phyloP scores from a whole-genome alignment of 2,329 filamentous ascomycete species.

The Tolypocladium tundrense region DNA sequence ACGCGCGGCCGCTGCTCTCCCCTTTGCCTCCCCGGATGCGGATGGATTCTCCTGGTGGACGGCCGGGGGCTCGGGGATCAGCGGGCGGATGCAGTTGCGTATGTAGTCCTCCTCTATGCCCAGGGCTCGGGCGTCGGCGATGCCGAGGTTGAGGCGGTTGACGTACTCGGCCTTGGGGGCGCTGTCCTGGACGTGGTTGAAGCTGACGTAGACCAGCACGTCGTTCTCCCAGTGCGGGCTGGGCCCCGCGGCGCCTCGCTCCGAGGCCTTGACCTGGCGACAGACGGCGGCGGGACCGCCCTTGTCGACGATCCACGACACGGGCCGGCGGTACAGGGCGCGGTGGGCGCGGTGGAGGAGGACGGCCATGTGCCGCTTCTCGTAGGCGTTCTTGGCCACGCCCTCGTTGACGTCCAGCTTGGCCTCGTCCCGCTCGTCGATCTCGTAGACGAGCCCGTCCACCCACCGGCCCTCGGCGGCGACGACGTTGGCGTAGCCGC shows the following conservation, averaged over 20 bases:
- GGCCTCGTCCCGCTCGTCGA: slow-evolving; percentile 25
- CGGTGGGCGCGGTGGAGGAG: slow-evolving; percentile 20
- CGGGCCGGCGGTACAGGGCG: slow-evolving; percentile 24
- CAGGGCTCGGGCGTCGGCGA: slow-evolving; percentile 23
- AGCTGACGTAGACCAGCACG: slow-evolving; percentile 30
- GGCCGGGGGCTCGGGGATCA: slow-evolving; percentile 16
- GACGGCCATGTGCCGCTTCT: slow-evolving; percentile 23
- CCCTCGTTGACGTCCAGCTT: slow-evolving; percentile 30
- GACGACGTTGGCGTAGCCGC: slow-evolving; percentile 34
- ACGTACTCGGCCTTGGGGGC: slow-evolving; percentile 28
- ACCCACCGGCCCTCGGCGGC: slow-evolving; percentile 22
- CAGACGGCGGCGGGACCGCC: slow-evolving; percentile 20
- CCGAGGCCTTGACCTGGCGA: slow-evolving; percentile 10
- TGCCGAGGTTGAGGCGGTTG: slow-evolving; percentile 25
- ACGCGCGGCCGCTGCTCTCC: not conserved
- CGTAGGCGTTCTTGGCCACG: slow-evolving; percentile 27
- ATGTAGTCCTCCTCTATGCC: slow-evolving; percentile 26
- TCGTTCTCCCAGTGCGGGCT: slow-evolving; percentile 14
- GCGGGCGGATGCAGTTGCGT: slow-evolving; percentile 24
- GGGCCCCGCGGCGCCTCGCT: slow-evolving; percentile 4
- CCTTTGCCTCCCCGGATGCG: not conserved
- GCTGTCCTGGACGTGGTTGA: slow-evolving; percentile 20
- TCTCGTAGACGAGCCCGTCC: slow-evolving; percentile 30
- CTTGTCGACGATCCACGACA: slow-evolving; percentile 26
- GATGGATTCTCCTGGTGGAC: not conserved